These are phyloP conservation scores for Sanguinoderma infundibulare DNA, from an alignment of 1,284 basidiomycete species.

Conservation along the genomic window DNA sequence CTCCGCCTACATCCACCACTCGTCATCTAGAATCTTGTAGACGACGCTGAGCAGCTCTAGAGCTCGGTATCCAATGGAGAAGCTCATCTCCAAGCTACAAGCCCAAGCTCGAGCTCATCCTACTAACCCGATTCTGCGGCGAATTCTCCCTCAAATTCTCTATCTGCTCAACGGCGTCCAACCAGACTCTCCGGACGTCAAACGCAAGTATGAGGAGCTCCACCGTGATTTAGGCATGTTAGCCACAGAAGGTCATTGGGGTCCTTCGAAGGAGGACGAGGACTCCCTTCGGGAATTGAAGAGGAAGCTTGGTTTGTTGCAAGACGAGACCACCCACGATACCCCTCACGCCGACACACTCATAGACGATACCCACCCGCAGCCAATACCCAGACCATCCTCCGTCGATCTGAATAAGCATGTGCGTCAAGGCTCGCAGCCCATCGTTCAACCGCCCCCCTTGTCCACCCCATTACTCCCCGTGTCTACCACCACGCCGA, in stretches of 20 bases:
- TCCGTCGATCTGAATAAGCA: neutral
- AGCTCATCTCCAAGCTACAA: conserved; percentile 17
- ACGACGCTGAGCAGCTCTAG: neutral
- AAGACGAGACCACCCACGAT: neutral
- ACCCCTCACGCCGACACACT: neutral
- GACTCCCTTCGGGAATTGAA: conserved; percentile 36
- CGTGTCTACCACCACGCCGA: conserved; percentile 32
- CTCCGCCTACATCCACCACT: neutral
- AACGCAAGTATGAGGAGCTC: conserved; percentile 14
- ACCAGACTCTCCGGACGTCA: conserved; percentile 6
- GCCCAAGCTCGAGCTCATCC: conserved; percentile 22
- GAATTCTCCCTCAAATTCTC: conserved; percentile 14
- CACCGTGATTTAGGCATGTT: conserved; percentile 33
- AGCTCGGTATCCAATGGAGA: conserved; percentile 13
- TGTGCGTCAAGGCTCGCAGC: neutral
- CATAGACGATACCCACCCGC: conserved; percentile 8
- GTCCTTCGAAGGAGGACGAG: conserved; percentile 35
- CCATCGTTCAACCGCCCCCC: conserved; percentile 33
- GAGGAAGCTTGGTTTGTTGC: conserved; percentile 21
- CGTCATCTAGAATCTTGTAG: neutral
- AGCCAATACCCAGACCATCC: neutral
- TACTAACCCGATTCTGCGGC: conserved; percentile 10
- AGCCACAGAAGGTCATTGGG: conserved; percentile 38
- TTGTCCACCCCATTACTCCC: conserved; percentile 34
- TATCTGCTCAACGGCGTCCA: conserved; percentile 14